These are phyloP conservation scores for Monosporozyma servazzii DNA, from an alignment of 805 yeast species.

Conservation along the genomic window DNA sequence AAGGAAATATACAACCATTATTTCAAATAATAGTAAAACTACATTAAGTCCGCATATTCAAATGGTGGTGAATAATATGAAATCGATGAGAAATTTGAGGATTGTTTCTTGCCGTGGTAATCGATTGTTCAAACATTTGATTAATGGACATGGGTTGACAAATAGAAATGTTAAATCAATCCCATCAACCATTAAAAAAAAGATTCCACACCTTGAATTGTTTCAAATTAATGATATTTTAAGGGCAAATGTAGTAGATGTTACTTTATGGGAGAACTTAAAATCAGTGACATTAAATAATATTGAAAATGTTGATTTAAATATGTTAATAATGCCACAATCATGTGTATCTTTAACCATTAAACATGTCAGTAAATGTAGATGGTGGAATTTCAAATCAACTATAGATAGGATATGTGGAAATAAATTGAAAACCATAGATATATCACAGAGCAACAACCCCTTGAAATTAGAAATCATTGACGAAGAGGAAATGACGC, in stretches of 20 bases:
- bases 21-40: neutral
- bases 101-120: conserved; percentile 15
- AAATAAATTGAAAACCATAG: neutral
- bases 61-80: conserved; percentile 6
- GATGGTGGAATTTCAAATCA: conserved; percentile 21
- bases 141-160: conserved; percentile 25
- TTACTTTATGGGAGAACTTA: conserved; percentile 25
- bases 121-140: conserved; percentile 15
- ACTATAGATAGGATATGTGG: neutral
- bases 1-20: neutral
- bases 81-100: conserved; percentile 16
- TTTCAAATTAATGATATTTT: conserved; percentile 10
- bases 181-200: conserved; percentile 16
- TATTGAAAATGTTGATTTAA: conserved; percentile 17
- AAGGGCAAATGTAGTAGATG: conserved; percentile 13
- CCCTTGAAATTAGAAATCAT: neutral
- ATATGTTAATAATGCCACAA: conserved; percentile 18
- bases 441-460: neutral
- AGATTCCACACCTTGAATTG: conserved; percentile 13
- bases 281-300: conserved; percentile 11
- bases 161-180: conserved; percentile 25
- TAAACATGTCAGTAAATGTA: conserved; percentile 8
- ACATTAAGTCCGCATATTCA: neutral
- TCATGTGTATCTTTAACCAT: conserved; percentile 15
- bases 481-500: neutral